Evolutionary conservation across 768 basidiomycete genomes (phyloP), one percentile per base, ranked within the genome.

Genomic region (Pleurotus platypus): DNA sequence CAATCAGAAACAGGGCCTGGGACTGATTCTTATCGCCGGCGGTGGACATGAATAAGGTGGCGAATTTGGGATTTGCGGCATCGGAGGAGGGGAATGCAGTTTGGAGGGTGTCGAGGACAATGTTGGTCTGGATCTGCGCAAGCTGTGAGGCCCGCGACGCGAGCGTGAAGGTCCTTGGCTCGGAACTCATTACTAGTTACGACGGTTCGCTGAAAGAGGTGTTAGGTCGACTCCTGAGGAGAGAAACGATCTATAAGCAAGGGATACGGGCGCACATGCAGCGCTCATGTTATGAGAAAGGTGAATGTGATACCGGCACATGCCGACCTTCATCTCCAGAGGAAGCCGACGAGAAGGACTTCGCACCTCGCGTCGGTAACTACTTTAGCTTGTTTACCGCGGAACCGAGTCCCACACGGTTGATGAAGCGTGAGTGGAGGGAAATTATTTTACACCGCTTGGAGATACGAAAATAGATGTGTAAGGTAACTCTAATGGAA

Each of bases 1-100:
- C 94, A 13, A 97, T 74, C 7, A 94, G 78, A 71, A 95, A 95
- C 15, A 97, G 77, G 2, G 84, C 83, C 61, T 92, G 88, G 1
- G 87, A 84, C 71, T 95, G 92, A 65, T 97, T 94, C 66, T 90
- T 89, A 74, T 98, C 96, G 78, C 96, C 66, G 74, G 84, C 93
- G 18, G 87, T 87, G 3, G 76, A 59, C 70, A 81, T 80, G 65
- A 79, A 82, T 13, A 71, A 74, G 5, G 79, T 76, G 5, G 67
- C 64, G 63, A 81, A 80, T 27, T 65, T 72, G 15, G 76, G 75
- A 11, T 62, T 63, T 2, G 67, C 56, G n/a, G 59, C 64, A 57
- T 66, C 57, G 40, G 74, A 63, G 11, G 66, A 64, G 8, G 90
- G 85, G 68, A 85, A 84, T 3, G 77, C 70, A 20, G 75, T 69